These are phyloP conservation scores for Aspergillus sp. DNA, from an alignment of 2,329 filamentous ascomycete species.

Conservation along the genomic window DNA sequence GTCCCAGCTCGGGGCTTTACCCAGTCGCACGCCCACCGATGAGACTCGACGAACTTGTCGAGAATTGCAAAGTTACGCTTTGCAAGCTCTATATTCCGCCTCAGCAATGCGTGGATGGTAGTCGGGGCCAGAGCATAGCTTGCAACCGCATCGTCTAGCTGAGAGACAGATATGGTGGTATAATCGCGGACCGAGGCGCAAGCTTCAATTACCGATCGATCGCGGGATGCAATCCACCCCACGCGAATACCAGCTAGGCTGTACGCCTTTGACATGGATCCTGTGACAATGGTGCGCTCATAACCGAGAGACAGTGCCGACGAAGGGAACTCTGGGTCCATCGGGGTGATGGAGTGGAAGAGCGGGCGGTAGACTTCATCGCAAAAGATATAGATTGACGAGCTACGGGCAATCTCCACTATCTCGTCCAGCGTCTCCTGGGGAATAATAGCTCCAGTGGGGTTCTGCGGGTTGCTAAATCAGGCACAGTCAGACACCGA, in stretches of 20 bases:
- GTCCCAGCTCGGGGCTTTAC: constrained; percentile 75
- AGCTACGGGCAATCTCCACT: constrained; percentile 60
- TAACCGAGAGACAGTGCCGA: constrained; percentile 73
- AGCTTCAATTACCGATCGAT: constrained; percentile 60
- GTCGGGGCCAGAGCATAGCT: constrained; percentile 67
- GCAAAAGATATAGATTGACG: constrained; percentile 65
- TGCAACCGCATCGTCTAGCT: constrained; percentile 76
- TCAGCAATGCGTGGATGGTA: constrained; percentile 64
- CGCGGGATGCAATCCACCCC: constrained; percentile 76
- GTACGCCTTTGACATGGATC: constrained; percentile 84
- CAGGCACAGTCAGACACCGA: constrained; percentile 29
- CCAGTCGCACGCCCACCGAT: constrained; percentile 67
- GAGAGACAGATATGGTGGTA: constrained; percentile 83
- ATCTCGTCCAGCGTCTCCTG: constrained; percentile 59
- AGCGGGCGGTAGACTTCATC: constrained; percentile 84
- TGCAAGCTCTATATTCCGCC: constrained; percentile 65
- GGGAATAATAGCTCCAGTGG: constrained; percentile 69
- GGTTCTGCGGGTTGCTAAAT: constrained; percentile 74
- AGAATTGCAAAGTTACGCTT: constrained; percentile 66
- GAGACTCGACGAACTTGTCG: constrained; percentile 65
- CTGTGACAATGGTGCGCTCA: constrained; percentile 67
- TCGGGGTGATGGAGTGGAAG: constrained; percentile 66
- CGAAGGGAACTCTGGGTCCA: constrained; percentile 58
- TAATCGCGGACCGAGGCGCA: constrained; percentile 71
- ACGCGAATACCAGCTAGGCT: constrained; percentile 76